Evolutionary conservation across 2,329 filamentous ascomycete species (phyloP), one percentile per base, ranked within the genome.

Genomic region (Epichloe gansuensis): DNA sequence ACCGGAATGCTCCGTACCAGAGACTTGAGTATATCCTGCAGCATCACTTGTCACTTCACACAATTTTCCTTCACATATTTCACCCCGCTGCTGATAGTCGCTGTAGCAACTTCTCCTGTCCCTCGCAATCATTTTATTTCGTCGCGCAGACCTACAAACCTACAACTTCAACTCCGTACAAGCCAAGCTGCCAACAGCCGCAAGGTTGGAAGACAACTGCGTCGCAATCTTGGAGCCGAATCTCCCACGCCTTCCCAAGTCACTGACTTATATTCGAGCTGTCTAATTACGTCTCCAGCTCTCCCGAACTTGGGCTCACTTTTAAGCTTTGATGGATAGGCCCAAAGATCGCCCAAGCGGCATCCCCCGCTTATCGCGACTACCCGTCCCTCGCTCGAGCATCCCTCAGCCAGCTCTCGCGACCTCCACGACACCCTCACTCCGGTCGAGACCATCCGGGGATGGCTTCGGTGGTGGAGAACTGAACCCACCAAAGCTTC

Each of bases 401-500:
- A 61, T 68, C 35, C 61, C 66, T 38, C 65, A 65, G 46, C 64
- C 64, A 15, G 41, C 59, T 4, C 56, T 60, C 9, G 48, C 54
- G 23, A 48, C 62, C 15, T 63, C 64, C 1, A 49, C 63, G 3
- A 63, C 65, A 4, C 38, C 51, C 15, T 36, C 40, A 13, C 21
- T 50, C n/a, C 41, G 34, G 3, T 6, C 50, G 6, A 47, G 35
- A 44, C n/a, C 41, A n/a, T 53, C 48, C 9, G 41, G 48, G 31
- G 50, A 53, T 25, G 43, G 40, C 21, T 50, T 58, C 7, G 51
- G 55, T 5, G 57, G 51, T 42, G 60, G 59, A 21, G 66, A 69
- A 31, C 56, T 72, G 43, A 66, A 66, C 53, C 68, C 66, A 45
- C 68, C 71, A 15, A 69, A 69, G 51, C 63, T 74, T 12, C 68